Conservation (phyloP, 768 basidiomycete genomes). For the Phanerodontia chrysosporium region DNA sequence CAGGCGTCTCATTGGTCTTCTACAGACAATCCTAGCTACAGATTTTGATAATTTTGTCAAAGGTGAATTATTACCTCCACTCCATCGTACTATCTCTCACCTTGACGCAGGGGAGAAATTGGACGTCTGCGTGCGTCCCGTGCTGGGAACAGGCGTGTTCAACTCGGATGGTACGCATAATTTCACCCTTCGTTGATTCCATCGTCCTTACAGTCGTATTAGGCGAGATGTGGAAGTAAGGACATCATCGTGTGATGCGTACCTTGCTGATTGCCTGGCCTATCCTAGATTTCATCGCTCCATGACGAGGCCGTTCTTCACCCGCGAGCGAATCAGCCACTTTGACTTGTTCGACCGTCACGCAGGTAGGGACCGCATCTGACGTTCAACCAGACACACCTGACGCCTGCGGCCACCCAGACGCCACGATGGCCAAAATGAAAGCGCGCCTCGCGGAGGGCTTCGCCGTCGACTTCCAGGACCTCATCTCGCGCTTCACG, state of each 20-base stretch:
- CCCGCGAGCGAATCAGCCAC: slow-evolving; percentile 30
- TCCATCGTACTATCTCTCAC: background rate
- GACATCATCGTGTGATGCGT: background rate
- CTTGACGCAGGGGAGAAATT: slow-evolving; percentile 23
- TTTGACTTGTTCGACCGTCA: slow-evolving; percentile 32
- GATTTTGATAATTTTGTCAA: slow-evolving; percentile 42
- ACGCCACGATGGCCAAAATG: slow-evolving; percentile 24
- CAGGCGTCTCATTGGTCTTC: background rate
- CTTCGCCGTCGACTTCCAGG: slow-evolving; percentile 32
- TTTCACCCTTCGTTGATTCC: background rate
- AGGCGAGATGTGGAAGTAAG: slow-evolving; percentile 29
- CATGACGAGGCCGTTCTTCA: slow-evolving; percentile 36
- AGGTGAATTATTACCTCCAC: slow-evolving; percentile 25
- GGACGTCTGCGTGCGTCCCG: slow-evolving; percentile 27
- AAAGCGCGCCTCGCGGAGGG: slow-evolving; percentile 23
- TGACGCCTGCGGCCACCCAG: background rate
- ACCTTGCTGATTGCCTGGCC: background rate
- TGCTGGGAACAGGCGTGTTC: slow-evolving; percentile 53
- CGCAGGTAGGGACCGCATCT: slow-evolving; percentile 9
- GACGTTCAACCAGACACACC: no score
- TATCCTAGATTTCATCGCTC: slow-evolving; percentile 26
- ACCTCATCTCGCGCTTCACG: slow-evolving; percentile 43
- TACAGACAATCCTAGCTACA: slow-evolving; percentile 37
- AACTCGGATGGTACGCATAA: slow-evolving; percentile 42
- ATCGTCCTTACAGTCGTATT: background rate